These are phyloP conservation scores for Tuber calosporum DNA, from an alignment of 495 filamentous ascomycete genomes.

Conservation along the genomic window DNA sequence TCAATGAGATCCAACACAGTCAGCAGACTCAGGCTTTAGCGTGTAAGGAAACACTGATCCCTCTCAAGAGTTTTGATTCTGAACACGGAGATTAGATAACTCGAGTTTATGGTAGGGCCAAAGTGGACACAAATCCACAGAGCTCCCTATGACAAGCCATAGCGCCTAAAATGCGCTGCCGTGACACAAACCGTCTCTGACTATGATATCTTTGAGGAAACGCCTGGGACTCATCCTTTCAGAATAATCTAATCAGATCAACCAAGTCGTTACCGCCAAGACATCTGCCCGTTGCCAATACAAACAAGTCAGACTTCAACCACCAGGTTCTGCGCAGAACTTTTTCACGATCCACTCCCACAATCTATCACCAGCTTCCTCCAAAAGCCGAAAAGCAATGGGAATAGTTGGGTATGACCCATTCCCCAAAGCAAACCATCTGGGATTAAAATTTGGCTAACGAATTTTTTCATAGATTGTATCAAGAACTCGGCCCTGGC, in stretches of 20 bases:
- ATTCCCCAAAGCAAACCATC: not conserved
- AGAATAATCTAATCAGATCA: slow-evolving; percentile 15
- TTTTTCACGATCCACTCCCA: slow-evolving; percentile 4
- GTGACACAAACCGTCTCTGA: not conserved
- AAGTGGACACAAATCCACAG: not conserved
- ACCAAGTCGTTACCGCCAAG: slow-evolving; percentile 29
- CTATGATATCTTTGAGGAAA: no score
- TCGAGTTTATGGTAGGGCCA: no score
- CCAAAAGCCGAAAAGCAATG: slow-evolving; percentile 17
- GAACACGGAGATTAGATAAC: no score
- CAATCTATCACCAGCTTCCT: not conserved
- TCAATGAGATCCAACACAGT: no score
- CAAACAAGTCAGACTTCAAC: slow-evolving; percentile 27
- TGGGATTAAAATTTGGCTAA: not conserved
- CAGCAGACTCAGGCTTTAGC: no score
- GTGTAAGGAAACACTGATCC: no score
- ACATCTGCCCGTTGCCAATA: slow-evolving; percentile 31
- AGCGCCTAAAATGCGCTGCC: not conserved
- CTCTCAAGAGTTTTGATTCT: no score
- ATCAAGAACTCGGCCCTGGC: slow-evolving; percentile 77
- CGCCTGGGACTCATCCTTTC: no score
- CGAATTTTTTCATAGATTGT: slow-evolving; percentile 55
- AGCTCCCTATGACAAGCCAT: not conserved
- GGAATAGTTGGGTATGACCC: slow-evolving; percentile 31
- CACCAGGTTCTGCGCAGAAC: not conserved